These are phyloP conservation scores for Esteya vermicola DNA, from an alignment of 2,329 filamentous ascomycete genomes.

Conservation along the genomic window DNA sequence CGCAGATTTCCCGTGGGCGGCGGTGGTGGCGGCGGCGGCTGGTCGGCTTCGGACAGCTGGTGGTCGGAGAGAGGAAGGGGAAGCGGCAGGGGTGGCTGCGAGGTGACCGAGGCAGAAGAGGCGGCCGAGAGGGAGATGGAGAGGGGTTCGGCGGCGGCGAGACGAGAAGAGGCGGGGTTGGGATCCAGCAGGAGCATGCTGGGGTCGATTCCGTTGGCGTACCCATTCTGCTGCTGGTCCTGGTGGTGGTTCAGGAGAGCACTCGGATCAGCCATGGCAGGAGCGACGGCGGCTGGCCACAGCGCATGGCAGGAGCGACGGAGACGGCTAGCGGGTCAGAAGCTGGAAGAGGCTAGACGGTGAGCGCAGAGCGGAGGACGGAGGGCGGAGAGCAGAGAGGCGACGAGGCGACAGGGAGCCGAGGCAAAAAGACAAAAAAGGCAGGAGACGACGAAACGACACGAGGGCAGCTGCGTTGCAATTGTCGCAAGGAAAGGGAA, in stretches of 20 bases:
- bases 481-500: too few relatives aligned
- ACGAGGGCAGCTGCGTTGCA: too few relatives aligned
- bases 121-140: slow-evolving; percentile 5
- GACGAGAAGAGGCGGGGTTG: slow-evolving; percentile 5
- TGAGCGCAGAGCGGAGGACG: not conserved
- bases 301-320: slow-evolving; percentile 15
- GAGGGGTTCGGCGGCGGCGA: slow-evolving; percentile 4
- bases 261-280: slow-evolving; percentile 17
- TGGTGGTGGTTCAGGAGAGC: slow-evolving; percentile 8
- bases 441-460: too few relatives aligned
- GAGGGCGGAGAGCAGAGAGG: not conserved
- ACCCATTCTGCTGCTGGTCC: slow-evolving; percentile 9
- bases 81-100: not conserved
- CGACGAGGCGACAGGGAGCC: too few relatives aligned
- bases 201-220: slow-evolving; percentile 11
- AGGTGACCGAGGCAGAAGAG: slow-evolving; percentile 3
- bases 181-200: slow-evolving; percentile 11
- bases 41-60: too few relatives aligned
- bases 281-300: slow-evolving; percentile 9
- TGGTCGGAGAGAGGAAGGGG: too few relatives aligned
- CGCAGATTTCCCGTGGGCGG: slow-evolving; percentile 5
- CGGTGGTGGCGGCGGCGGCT: slow-evolving; percentile 1
- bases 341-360: not conserved
- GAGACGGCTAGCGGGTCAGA: not conserved
- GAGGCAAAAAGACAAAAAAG: too few relatives aligned